phyloP scores from a whole-genome alignment of 352 stramenopile species.

The Saprolegnia parasitica region DNA sequence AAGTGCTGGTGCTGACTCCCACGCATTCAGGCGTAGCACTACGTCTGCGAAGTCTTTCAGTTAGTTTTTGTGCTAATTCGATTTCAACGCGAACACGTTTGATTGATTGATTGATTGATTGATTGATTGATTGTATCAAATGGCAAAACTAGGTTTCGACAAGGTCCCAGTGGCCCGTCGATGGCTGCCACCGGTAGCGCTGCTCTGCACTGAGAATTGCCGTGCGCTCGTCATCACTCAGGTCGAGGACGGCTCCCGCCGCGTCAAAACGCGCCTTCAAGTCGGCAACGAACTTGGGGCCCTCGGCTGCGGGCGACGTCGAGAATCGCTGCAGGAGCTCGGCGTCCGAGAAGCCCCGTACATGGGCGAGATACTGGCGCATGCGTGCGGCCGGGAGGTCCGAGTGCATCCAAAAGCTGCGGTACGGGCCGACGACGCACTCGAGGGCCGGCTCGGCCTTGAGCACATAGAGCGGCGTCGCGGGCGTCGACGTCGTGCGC shows the following conservation, averaged over 20 bases:
- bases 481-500: background rate
- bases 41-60: no score
- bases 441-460: background rate
- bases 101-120: no score
- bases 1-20: no score
- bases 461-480: background rate
- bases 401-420: background rate
- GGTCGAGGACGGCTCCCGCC: background rate
- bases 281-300: conserved; percentile 16
- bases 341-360: background rate
- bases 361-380: background rate
- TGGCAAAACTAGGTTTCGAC: no score
- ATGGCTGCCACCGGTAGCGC: no score
- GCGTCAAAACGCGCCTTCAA: conserved; percentile 11
- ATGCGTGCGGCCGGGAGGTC: background rate
- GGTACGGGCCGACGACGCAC: background rate
- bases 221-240: no score
- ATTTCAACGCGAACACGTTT: no score
- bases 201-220: no score
- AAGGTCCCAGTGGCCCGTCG: no score
- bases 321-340: background rate
- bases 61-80: no score
- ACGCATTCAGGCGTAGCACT: no score
- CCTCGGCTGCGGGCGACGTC: conserved; percentile 8
- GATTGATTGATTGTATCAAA: no score